Base-by-base conservation (phyloP, 2,329 filamentous ascomycete genomes). In the Claviceps arundinis region DNA sequence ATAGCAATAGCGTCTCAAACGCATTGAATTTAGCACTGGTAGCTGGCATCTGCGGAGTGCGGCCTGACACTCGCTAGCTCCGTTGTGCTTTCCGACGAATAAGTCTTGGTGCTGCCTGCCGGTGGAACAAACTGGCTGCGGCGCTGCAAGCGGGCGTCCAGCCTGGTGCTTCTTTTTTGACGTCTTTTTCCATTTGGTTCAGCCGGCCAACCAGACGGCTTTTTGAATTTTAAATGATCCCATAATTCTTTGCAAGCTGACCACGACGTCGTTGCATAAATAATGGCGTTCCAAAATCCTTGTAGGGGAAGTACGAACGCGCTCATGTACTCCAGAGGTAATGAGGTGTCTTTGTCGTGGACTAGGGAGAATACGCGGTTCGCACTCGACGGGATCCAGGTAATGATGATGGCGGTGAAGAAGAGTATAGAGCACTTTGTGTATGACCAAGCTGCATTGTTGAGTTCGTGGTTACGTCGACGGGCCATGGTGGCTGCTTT, bases 251-350 rank as follows among this genome's bases (percentile, higher is more conserved):
- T 75, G 61, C 81, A 82, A 0, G 82, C 82, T 48, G 76, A 67
- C 73, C 81, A 79, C 5, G 84, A 87, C 1, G 85, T 88, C 11
- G 78, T 74, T 16, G 81, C 68, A 66, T 93, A 94, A 58, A 94
- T 88, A 53, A 86, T 65, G 17, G 82, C 79, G 64, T 94, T 94
- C 87, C 87, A 93, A 60, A 90, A 86, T 0, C 88, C 88, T 63
- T 94, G 88, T 0, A 89, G 74, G 0, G 88, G 87, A 8, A 94
- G 74, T 1, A 93, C 87, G 42, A 88, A 75, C 0, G 85, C 81
- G 22, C 84, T 83, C 57, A 82, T 77, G 57, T 85, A 81, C 59
- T 87, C 81, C 24, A 93, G 76, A 0, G 74, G 70, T 30, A 82
- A 74, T 7, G 72, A 75, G 0, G 75, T 67, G 4, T 73, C 54